Evolutionary conservation across 1,284 basidiomycete genomes (phyloP).

Genomic region (Xanthoconium separans): DNA sequence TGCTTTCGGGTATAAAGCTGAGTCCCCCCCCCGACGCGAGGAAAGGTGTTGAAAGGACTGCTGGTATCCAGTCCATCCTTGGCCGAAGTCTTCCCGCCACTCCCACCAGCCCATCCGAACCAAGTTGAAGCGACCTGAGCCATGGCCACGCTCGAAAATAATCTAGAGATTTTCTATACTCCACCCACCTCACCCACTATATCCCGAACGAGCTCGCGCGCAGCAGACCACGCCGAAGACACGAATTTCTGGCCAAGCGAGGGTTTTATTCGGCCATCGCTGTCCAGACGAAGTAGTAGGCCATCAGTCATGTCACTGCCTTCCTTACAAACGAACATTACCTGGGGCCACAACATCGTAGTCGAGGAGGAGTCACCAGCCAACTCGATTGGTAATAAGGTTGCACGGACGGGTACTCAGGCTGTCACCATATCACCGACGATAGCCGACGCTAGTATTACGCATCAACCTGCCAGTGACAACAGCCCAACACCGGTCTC

Average conservation of each 20-base stretch:
- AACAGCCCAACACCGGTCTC: slow-evolving; percentile 16
- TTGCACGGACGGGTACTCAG: neutral
- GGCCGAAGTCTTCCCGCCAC: slow-evolving; percentile 10
- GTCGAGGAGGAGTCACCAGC: slow-evolving; percentile 34
- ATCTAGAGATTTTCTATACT: slow-evolving; percentile 53
- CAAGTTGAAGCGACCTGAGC: slow-evolving; percentile 5
- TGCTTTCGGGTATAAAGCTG: slow-evolving; percentile 28
- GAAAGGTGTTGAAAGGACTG: slow-evolving; percentile 8
- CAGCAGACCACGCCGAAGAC: slow-evolving; percentile 30
- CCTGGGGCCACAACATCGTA: slow-evolving; percentile 48
- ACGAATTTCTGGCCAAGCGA: slow-evolving; percentile 31
- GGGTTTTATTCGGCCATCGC: slow-evolving; percentile 37
- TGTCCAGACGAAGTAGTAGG: slow-evolving; percentile 48
- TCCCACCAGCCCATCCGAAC: slow-evolving; percentile 11
- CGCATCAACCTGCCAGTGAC: slow-evolving; percentile 15
- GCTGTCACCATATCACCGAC: slow-evolving; percentile 24
- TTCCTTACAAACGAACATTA: slow-evolving; percentile 47
- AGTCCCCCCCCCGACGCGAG: slow-evolving; percentile 1
- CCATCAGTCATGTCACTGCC: slow-evolving; percentile 29
- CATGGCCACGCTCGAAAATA: slow-evolving; percentile 30
- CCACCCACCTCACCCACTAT: slow-evolving; percentile 56
- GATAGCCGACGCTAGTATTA: slow-evolving; percentile 23
- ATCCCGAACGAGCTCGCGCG: slow-evolving; percentile 23
- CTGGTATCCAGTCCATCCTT: slow-evolving; percentile 3
- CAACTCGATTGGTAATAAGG: slow-evolving; percentile 24